phyloP scores from a whole-genome alignment of 1,284 basidiomycete genomes.

The Ceratobasidium theobromae region DNA sequence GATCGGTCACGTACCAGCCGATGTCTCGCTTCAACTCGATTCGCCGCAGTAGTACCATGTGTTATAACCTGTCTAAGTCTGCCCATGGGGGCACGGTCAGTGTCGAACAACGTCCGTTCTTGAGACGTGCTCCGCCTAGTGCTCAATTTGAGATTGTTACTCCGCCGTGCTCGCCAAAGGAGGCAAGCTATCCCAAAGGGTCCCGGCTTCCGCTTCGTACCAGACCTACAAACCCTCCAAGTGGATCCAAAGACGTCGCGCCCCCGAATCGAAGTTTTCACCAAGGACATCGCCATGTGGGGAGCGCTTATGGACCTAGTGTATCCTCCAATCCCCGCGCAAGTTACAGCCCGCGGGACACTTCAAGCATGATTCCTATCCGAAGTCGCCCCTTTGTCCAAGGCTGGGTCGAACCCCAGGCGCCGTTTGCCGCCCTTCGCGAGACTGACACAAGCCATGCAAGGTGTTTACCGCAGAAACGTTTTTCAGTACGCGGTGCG shows the following conservation, averaged over 20 bases:
- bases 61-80: neutral
- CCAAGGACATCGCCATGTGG: neutral
- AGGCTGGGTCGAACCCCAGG: neutral
- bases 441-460: neutral
- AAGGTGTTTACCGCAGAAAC: neutral
- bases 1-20: neutral
- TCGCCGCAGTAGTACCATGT: neutral
- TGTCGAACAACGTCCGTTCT: neutral
- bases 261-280: neutral
- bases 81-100: neutral
- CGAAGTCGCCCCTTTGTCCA: neutral
- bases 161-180: constrained; percentile 1
- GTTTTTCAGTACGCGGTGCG: neutral
- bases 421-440: neutral
- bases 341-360: neutral
- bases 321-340: neutral
- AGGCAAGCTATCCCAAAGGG: neutral
- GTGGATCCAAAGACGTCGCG: neutral
- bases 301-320: too few species aligned
- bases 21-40: neutral
- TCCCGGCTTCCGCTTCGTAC: neutral
- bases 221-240: neutral
- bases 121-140: neutral
- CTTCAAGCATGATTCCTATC: constrained; percentile 1
- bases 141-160: constrained; percentile 7